Percentiles rank a stretch among this genome's conserved stretches.
Conservation (phyloP, 1,284 basidiomycete species). For the Meripilus lineatus region DNA sequence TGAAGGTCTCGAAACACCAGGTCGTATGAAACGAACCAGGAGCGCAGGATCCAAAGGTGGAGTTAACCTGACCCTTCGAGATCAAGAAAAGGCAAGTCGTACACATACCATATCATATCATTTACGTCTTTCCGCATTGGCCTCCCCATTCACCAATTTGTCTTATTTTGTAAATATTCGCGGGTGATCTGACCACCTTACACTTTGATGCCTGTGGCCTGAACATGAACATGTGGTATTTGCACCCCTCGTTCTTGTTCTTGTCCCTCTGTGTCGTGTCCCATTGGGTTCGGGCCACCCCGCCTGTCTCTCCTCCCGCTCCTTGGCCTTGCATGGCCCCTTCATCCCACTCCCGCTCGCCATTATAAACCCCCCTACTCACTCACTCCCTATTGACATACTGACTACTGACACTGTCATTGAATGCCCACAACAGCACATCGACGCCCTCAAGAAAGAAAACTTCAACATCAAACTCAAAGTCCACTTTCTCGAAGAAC, state of each 20-base stretch:
- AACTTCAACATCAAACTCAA: slow-evolving; percentile 94
- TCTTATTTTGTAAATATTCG: too few relatives aligned
- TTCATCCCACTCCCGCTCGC: not conserved
- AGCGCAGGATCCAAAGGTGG: slow-evolving; percentile 46
- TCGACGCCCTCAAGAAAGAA: slow-evolving; percentile 91
- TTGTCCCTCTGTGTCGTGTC: not conserved
- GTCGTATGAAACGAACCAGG: slow-evolving; percentile 39
- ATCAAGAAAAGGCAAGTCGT: slow-evolving; percentile 92
- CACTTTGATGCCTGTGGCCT: too few relatives aligned
- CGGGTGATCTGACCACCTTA: too few relatives aligned
- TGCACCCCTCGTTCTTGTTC: not conserved
- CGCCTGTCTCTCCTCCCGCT: not conserved
- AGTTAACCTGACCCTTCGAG: slow-evolving; percentile 74
- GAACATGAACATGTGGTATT: not conserved
- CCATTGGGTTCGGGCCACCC: not conserved
- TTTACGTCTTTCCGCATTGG: not conserved
- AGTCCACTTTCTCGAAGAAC: slow-evolving; percentile 90
- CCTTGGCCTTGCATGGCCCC: not conserved
- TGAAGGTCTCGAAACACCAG: slow-evolving; percentile 41
- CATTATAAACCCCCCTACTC: too few relatives aligned
- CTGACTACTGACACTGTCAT: slow-evolving; percentile 1
- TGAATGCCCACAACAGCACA: slow-evolving; percentile 54
- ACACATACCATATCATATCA: too few relatives aligned
- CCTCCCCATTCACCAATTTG: too few relatives aligned
- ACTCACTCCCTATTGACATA: slow-evolving; percentile 2